Conservation (phyloP, 768 basidiomycete species). For the Podaxis sp. region DNA sequence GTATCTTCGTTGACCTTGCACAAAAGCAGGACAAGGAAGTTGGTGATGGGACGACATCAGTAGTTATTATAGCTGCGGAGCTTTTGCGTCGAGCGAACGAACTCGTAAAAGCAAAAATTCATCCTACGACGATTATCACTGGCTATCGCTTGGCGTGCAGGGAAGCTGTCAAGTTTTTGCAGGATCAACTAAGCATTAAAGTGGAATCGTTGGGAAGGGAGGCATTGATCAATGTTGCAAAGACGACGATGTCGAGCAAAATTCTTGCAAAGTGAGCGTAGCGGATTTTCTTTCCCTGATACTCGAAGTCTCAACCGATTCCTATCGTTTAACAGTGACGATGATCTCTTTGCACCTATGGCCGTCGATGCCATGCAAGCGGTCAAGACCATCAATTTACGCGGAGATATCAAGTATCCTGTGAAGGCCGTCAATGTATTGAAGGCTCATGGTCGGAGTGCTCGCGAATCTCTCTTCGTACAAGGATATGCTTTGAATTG, state of each 20-base stretch:
- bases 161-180: conserved; percentile 97
- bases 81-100: conserved; percentile 95
- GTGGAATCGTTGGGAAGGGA: conserved; percentile 91
- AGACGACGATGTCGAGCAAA: conserved; percentile 99
- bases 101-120: conserved; percentile 96
- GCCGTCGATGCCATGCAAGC: conserved; percentile 99
- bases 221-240: conserved; percentile 92
- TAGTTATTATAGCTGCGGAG: conserved; percentile 98
- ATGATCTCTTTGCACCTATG: conserved; percentile 97
- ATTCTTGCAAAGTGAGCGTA: conserved; percentile 90
- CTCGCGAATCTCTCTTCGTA: conserved; percentile 91
- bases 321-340: conserved; percentile 60
- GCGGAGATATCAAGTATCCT: conserved; percentile 97
- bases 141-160: conserved; percentile 96
- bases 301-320: neutral
- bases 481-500: conserved; percentile 98
- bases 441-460: conserved; percentile 96
- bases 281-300: neutral
- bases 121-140: conserved; percentile 98
- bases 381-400: conserved; percentile 89
- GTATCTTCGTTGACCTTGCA: conserved; percentile 96
- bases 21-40: conserved; percentile 99
- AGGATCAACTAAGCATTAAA: conserved; percentile 94
- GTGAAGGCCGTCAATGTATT: conserved; percentile 98
- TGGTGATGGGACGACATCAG: conserved; percentile 98